A percentile compares a stretch with the other conserved stretches of the same genome.
Conservation (phyloP, 2,329 filamentous ascomycete species). For the Hymenoscyphus infarciens region DNA sequence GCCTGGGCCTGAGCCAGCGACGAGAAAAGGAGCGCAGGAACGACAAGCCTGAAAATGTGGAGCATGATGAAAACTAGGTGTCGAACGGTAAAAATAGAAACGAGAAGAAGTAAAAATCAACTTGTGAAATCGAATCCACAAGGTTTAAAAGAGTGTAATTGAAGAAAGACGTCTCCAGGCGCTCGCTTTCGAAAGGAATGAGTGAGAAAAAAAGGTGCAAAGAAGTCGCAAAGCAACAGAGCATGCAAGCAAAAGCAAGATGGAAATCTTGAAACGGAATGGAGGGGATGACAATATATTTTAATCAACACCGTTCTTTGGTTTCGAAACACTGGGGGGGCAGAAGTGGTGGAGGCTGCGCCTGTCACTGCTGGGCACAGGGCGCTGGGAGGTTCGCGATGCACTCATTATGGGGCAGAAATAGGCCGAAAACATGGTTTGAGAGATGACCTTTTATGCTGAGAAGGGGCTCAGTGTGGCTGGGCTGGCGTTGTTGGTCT, state of each 20-base stretch:
- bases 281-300: background rate
- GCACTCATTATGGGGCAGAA: background rate
- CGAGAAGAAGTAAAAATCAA: background rate
- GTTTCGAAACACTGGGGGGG: background rate
- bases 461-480: background rate
- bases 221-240: background rate
- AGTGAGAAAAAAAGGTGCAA: background rate
- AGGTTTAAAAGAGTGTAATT: conserved; percentile 15
- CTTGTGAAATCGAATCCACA: background rate
- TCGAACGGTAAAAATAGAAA: conserved; percentile 8
- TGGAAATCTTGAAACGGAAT: background rate
- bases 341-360: background rate
- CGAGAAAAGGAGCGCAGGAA: conserved; percentile 16
- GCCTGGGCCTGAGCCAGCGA: conserved; percentile 13
- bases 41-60: conserved; percentile 8
- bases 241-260: background rate
- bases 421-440: background rate
- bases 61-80: conserved; percentile 15
- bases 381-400: background rate
- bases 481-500: too few species aligned
- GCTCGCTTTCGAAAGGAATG: conserved; percentile 15
- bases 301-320: background rate
- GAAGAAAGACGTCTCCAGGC: conserved; percentile 19
- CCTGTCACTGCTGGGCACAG: background rate
- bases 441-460: background rate